Conservation (phyloP, 345 rosid species). For the Tarenaya hassleriana region DNA sequence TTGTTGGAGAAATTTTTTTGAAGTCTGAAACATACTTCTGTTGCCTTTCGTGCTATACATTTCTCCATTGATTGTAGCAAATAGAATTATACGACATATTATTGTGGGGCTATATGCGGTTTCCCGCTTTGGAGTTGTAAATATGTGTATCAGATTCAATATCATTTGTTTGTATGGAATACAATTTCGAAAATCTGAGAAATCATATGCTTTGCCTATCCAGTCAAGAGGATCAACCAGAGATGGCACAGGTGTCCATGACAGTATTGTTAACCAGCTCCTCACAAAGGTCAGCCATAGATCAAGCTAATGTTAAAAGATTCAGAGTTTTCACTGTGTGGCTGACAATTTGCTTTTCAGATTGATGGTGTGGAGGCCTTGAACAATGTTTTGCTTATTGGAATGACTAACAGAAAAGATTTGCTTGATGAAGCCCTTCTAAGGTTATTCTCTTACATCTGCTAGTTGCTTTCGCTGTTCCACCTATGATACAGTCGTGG, state of each 20-base stretch:
- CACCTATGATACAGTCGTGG: constrained; percentile 4
- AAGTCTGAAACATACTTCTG: constrained; percentile 9
- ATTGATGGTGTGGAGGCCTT: constrained; percentile 99
- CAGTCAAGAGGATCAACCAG: constrained; percentile 98
- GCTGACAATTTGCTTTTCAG: constrained; percentile 45
- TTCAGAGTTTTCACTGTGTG: constrained; percentile 4
- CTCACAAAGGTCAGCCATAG: constrained; percentile 74
- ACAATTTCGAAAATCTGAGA: background rate
- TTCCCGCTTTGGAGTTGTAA: background rate
- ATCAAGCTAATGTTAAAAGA: constrained; percentile 9
- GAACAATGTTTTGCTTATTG: constrained; percentile 96
- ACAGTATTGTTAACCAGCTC: constrained; percentile 94
- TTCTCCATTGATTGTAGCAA: background rate
- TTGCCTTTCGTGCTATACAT: background rate
- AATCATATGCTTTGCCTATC: constrained; percentile 23
- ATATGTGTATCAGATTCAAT: constrained; percentile 1
- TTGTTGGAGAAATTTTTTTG: constrained; percentile 1
- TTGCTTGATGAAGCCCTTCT: constrained; percentile 98
- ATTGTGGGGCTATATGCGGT: background rate
- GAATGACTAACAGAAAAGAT: constrained; percentile 99
- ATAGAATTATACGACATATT: background rate
- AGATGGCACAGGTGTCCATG: constrained; percentile 98
- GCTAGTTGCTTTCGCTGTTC: constrained; percentile 2
- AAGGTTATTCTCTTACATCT: constrained; percentile 44
- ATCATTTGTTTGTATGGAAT: constrained; percentile 7